phyloP scores from a whole-genome alignment of 805 yeast species.

The Ogataea paraovalis region DNA sequence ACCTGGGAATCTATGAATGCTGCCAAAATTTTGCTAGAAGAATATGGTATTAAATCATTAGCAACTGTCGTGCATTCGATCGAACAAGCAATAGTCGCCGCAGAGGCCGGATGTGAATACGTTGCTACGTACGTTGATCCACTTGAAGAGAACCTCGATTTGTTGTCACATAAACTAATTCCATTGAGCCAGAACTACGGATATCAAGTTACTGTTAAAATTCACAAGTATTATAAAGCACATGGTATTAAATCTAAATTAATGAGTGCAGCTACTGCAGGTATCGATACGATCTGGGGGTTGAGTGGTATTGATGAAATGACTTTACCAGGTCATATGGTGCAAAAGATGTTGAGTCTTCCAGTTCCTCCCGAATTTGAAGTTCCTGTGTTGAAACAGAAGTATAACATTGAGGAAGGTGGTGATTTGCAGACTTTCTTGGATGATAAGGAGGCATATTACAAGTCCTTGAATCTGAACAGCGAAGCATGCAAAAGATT shows the following conservation, averaged over 20 bases:
- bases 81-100: conserved; percentile 32
- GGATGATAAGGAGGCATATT: background rate
- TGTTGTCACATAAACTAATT: conserved; percentile 11
- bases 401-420: conserved; percentile 14
- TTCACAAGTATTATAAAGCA: conserved; percentile 31
- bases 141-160: conserved; percentile 25
- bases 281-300: conserved; percentile 21
- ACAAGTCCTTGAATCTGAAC: background rate
- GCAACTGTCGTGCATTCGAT: conserved; percentile 33
- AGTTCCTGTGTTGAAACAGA: conserved; percentile 7
- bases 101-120: conserved; percentile 31
- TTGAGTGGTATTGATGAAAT: conserved; percentile 32
- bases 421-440: background rate
- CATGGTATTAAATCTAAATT: conserved; percentile 23
- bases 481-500: background rate
- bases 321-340: conserved; percentile 26
- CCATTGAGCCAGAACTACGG: conserved; percentile 25
- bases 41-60: conserved; percentile 23
- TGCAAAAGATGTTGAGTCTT: conserved; percentile 19
- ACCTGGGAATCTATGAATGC: conserved; percentile 31
- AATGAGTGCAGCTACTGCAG: conserved; percentile 31
- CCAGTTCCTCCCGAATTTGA: conserved; percentile 24
- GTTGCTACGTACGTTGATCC: conserved; percentile 33
- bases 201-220: conserved; percentile 21
- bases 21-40: conserved; percentile 16